Conservation (phyloP, 179 eudicot genomes). For the Nepenthes alata region DNA sequence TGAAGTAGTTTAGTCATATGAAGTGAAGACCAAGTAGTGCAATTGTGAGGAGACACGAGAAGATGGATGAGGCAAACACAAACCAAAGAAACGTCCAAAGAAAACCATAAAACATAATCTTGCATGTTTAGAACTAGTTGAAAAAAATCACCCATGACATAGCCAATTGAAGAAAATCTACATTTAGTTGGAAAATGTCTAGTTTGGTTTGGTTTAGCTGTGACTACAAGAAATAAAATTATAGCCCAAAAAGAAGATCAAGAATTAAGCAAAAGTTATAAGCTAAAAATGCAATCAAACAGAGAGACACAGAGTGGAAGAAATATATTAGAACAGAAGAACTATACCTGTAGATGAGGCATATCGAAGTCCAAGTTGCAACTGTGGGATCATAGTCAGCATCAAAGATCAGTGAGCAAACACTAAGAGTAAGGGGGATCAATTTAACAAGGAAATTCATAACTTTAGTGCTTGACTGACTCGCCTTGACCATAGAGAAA, state of each 20-base stretch:
- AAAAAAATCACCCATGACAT: no score
- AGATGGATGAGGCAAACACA: no score
- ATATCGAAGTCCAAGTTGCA: conserved; percentile 34
- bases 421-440: not conserved
- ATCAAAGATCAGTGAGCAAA: not conserved
- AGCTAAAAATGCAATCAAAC: not conserved
- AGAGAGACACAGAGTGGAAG: not conserved
- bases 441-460: not conserved
- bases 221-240: not conserved
- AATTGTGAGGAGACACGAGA: no score
- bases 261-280: not conserved
- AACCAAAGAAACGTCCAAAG: no score
- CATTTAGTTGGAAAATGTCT: no score
- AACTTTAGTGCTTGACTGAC: conserved; percentile 7
- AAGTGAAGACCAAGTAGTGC: no score
- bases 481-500: conserved; percentile 44
- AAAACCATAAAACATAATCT: no score
- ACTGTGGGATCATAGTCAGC: conserved; percentile 25
- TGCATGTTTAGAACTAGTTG: no score
- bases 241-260: not conserved
- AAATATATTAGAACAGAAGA: not conserved
- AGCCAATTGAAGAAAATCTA: no score
- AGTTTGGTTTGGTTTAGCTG: not conserved
- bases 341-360: conserved; percentile 59
- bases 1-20: no score